Percentiles rank a stretch among this genome's conserved stretches.
Conservation (phyloP, 1,139 yeast genomes). For the Debaryomycetaceae sp. region DNA sequence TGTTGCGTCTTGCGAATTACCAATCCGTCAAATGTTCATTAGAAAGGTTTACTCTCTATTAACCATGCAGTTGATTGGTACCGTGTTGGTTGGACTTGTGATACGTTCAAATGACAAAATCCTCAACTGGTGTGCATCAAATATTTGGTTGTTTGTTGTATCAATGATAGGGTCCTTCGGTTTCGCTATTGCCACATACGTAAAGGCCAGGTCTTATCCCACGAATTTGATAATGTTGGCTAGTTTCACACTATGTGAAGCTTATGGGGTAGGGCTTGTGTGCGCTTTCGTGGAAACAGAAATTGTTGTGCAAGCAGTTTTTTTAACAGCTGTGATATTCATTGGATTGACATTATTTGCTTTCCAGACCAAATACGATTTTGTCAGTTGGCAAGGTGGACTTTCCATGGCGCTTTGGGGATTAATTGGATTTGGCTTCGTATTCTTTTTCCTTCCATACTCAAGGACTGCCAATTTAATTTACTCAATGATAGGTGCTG, state of each 20-base stretch:
- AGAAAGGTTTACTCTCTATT: constrained; percentile 77
- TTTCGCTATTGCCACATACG: constrained; percentile 55
- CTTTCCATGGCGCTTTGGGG: constrained; percentile 63
- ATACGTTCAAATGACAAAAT: constrained; percentile 48
- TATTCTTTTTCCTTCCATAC: constrained; percentile 60
- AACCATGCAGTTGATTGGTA: constrained; percentile 58
- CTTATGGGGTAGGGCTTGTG: constrained; percentile 67
- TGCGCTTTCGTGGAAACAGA: constrained; percentile 64
- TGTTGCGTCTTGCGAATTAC: constrained; percentile 75
- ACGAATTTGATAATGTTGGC: constrained; percentile 52
- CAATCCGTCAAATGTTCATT: constrained; percentile 71
- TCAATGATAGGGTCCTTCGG: constrained; percentile 60
- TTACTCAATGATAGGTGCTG: constrained; percentile 72
- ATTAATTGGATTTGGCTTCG: constrained; percentile 69
- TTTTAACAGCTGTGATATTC: constrained; percentile 67
- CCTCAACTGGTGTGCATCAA: constrained; percentile 55
- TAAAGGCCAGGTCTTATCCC: constrained; percentile 66
- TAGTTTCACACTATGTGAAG: constrained; percentile 71
- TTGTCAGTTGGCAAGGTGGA: constrained; percentile 68
- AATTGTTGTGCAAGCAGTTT: constrained; percentile 67
- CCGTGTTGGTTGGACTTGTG: constrained; percentile 57
- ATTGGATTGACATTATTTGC: constrained; percentile 76
- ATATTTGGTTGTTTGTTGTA: constrained; percentile 61
- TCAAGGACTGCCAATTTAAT: constrained; percentile 53
- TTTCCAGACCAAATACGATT: constrained; percentile 78